Conservation (phyloP, 768 basidiomycete genomes). For the Asterophora lycoperdoides region DNA sequence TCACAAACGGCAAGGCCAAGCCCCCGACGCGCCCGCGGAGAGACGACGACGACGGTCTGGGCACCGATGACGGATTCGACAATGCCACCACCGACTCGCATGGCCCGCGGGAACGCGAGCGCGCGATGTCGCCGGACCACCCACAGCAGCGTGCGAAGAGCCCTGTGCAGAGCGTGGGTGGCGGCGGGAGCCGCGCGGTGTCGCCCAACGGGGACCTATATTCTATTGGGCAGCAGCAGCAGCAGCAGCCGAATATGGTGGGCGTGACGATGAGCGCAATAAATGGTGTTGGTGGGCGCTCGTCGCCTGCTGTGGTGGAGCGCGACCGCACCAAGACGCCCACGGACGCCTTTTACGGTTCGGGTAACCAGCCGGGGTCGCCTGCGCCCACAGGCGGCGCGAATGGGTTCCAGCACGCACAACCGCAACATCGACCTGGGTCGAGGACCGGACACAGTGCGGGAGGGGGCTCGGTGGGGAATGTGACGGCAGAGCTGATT, state of each 20-base stretch:
- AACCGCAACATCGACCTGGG: slow-evolving; percentile 25
- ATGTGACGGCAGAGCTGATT: slow-evolving; percentile 69
- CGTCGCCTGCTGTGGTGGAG: slow-evolving; percentile 41
- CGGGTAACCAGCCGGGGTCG: slow-evolving; percentile 34
- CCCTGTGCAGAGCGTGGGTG: slow-evolving; percentile 38
- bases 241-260: slow-evolving; percentile 49
- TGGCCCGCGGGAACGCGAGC: slow-evolving; percentile 36
- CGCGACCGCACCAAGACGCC: slow-evolving; percentile 47
- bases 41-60: slow-evolving; percentile 38
- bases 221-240: slow-evolving; percentile 35
- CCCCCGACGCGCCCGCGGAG: slow-evolving; percentile 46
- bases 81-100: slow-evolving; percentile 39
- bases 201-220: slow-evolving; percentile 43
- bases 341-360: slow-evolving; percentile 54
- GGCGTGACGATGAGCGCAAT: slow-evolving; percentile 46
- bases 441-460: slow-evolving; percentile 37
- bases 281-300: slow-evolving; percentile 39
- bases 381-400: slow-evolving; percentile 43
- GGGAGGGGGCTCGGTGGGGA: slow-evolving; percentile 47
- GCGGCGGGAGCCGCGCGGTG: slow-evolving; percentile 51
- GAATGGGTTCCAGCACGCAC: slow-evolving; percentile 41
- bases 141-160: slow-evolving; percentile 52
- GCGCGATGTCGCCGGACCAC: slow-evolving; percentile 56
- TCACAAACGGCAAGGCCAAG: slow-evolving; percentile 48
- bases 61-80: slow-evolving; percentile 55